Base-by-base conservation (phyloP, 2,329 filamentous ascomycete genomes). In the Ascochyta fabae region DNA sequence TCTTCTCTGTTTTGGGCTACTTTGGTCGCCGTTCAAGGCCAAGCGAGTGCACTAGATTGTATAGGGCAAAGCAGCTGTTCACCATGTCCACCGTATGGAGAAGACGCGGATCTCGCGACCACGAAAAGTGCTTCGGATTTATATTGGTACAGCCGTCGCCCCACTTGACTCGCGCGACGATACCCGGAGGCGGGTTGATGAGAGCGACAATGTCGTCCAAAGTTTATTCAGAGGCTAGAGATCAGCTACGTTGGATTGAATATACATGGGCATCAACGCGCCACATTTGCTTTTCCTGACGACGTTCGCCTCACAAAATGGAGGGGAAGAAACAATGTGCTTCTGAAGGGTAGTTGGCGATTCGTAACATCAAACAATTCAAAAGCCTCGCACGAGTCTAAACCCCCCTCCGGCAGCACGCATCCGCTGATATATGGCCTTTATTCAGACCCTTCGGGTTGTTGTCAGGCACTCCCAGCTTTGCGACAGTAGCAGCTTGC, bases 401-500 rank as follows among this genome's bases (percentile, higher is more conserved):
- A 31, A 6, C 33, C 5, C 9, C 16, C 1, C 9, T 36, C n/a
- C 33, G 43, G 36, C 36, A 24, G 26, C 27, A n/a, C 15, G 13
- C 13, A 43, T 35, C 24, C n/a, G 23, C 31, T n/a, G 27, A 40
- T 47, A 38, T 29, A 36, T 47, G 41, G 39, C 36, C 13, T 19
- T 42, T 38, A 6, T 29, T 36, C 19, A 15, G 26, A 39, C 35
- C 34, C 15, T 45, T 6, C 2, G 15, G n/a, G 4, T 22, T 3
- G 10, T 27, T 29, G 7, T 51, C 38, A 56, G 26, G 53, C 29
- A 24, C 13, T 42, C 19, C 47, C 53, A 41, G 47, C 42, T 36
- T 35, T 51, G 24, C 69, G 62, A 53, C 84, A 88, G 64, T 83
- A 88, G 62, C 86, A 89, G 4, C 84, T 87, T 8, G 83, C 78